Base-by-base conservation (phyloP, 2,329 filamentous ascomycete species). In the Calonectria multiphialidica region DNA sequence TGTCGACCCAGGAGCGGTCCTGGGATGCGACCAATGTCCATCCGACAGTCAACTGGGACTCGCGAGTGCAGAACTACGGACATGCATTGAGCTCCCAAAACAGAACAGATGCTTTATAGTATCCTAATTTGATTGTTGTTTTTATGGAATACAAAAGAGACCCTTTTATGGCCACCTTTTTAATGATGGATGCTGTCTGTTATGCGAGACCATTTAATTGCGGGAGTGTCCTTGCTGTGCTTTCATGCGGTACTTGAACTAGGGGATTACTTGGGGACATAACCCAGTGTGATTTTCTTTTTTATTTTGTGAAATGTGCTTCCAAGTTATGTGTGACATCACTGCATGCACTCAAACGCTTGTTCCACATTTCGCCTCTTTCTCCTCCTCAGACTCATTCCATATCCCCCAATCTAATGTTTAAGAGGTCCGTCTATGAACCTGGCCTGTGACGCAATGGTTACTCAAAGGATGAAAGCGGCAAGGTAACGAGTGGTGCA, bases 41-140 rank as follows among this genome's bases (percentile, higher is more conserved):
- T 73, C 70, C 63, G 45, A 68, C 70, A 74, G 67, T 68, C 64
- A 74, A 59, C 72, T 66, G 49, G 66, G 68, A 67, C 74, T 72
- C 61, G 53, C 33, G 63, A 59, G 71, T 77, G 74, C 74, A 78
- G 78, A 73, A 70, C 37, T 72, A 78, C 74, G 73, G 74, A 72
- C 74, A 78, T 79, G 76, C 64, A 79, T 77, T 44, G 53, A 71
- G 73, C 70, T 64, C 57, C 68, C 65, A 53, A 64, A 61, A 73
- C 42, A 65, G 55, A 66, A 68, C 50, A 72, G 69, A 71, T 64
- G 72, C 65, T 64, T 63, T 45, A 71, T 73, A 68, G 66, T 69
- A 72, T 73, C 68, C 23, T 68, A 72, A 69, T 67, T 73, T 68
- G 67, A 75, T 49, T 62, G 55, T 55, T 66, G n/a, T 57, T 62